Percentiles rank a stretch among this genome's conserved stretches.
Evolutionary conservation across 805 yeast genomes (phyloP).

Genomic region (Debaryomyces maramus): DNA sequence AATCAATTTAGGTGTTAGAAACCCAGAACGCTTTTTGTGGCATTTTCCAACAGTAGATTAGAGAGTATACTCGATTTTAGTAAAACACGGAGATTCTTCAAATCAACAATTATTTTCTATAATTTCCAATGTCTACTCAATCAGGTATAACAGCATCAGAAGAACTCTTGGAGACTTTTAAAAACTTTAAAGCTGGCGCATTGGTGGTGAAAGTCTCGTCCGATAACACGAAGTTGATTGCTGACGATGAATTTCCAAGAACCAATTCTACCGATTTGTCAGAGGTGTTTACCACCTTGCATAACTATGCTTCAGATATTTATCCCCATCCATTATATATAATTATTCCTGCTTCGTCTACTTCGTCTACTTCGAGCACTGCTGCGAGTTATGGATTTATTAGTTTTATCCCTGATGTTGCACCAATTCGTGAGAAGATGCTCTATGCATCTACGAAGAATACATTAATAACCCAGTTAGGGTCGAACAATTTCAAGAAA

Average conservation of each 20-base stretch:
- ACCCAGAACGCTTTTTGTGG: background rate
- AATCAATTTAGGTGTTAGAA: background rate
- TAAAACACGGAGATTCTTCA: too few relatives aligned
- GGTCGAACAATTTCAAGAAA: conserved; percentile 54
- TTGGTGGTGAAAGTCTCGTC: conserved; percentile 32
- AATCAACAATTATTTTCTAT: too few relatives aligned
- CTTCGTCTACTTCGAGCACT: conserved; percentile 13
- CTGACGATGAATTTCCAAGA: conserved; percentile 22
- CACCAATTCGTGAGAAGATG: conserved; percentile 85
- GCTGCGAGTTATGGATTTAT: conserved; percentile 49
- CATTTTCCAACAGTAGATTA: too few relatives aligned
- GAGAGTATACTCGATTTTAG: too few relatives aligned
- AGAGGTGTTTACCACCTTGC: conserved; percentile 19
- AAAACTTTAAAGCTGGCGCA: conserved; percentile 18
- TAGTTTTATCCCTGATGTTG: conserved; percentile 82
- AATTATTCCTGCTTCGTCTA: conserved; percentile 21
- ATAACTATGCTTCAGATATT: conserved; percentile 19
- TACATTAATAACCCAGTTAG: conserved; percentile 72
- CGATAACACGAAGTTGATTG: conserved; percentile 35
- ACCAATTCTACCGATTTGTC: conserved; percentile 13
- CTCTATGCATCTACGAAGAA: conserved; percentile 88
- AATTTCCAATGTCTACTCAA: conserved; percentile 39
- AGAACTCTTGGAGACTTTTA: conserved; percentile 30
- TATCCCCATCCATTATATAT: conserved; percentile 40
- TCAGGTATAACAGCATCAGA: conserved; percentile 42